phyloP scores from a whole-genome alignment of 768 basidiomycete genomes.

The Pisolithus albus region DNA sequence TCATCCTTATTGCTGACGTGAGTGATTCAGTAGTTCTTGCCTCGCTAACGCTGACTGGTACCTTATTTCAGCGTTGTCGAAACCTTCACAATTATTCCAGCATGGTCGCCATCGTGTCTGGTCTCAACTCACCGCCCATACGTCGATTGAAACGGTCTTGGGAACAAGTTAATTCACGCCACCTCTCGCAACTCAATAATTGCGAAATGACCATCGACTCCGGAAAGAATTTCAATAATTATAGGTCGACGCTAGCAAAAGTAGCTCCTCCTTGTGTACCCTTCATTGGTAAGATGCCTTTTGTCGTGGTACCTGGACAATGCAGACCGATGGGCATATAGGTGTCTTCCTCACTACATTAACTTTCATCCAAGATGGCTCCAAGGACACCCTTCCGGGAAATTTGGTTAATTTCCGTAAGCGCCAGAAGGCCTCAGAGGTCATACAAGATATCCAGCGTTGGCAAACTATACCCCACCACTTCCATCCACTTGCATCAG shows the following conservation, averaged over 20 bases:
- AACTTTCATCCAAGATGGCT: constrained; percentile 98
- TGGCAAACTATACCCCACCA: constrained; percentile 93
- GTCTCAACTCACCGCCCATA: constrained; percentile 89
- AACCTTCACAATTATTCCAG: constrained; percentile 88
- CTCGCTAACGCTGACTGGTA: constrained; percentile 5
- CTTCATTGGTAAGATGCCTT: constrained; percentile 69
- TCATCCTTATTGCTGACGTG: constrained; percentile 89
- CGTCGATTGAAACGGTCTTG: constrained; percentile 89
- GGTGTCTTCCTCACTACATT: constrained; percentile 94
- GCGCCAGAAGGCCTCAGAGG: constrained; percentile 91
- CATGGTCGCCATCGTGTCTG: constrained; percentile 95
- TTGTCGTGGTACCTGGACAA: neutral
- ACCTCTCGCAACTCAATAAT: constrained; percentile 63
- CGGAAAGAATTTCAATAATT: constrained; percentile 91
- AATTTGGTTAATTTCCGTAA: constrained; percentile 93
- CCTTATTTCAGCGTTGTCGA: constrained; percentile 71
- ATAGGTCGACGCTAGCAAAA: constrained; percentile 73
- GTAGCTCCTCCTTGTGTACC: constrained; percentile 93
- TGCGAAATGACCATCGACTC: constrained; percentile 90
- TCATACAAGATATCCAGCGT: constrained; percentile 93
- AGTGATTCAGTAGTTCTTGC: constrained; percentile 24
- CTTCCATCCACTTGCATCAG: constrained; percentile 56
- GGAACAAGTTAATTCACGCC: constrained; percentile 77
- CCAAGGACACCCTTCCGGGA: constrained; percentile 73
- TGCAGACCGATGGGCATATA: constrained; percentile 24